phyloP scores from a whole-genome alignment of 2,329 filamentous ascomycete species.

The Cyclaneusma minus region DNA sequence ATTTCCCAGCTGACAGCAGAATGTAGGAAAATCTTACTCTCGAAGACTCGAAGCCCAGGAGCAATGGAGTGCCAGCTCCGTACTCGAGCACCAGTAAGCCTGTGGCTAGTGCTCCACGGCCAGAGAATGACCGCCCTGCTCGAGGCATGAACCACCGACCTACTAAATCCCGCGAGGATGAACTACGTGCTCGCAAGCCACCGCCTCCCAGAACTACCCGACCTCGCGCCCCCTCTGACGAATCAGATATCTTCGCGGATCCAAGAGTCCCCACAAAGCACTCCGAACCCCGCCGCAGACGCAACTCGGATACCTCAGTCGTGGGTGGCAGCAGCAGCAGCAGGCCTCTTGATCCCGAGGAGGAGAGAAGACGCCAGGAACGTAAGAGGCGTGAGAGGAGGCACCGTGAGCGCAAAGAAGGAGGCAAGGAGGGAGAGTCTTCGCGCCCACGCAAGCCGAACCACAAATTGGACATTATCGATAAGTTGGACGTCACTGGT shows the following conservation, averaged over 20 bases:
- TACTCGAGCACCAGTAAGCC: conserved; percentile 12
- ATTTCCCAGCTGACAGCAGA: conserved; percentile 15
- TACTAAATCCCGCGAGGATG: conserved; percentile 51
- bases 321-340: conserved; percentile 39
- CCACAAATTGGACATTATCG: conserved; percentile 66
- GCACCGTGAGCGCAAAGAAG: conserved; percentile 10
- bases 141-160: conserved; percentile 35
- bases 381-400: conserved; percentile 35
- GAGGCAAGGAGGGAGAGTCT: conserved; percentile 23
- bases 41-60: conserved; percentile 34
- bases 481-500: conserved; percentile 90
- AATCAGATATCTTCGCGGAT: conserved; percentile 20
- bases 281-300: conserved; percentile 39
- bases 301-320: conserved; percentile 70
- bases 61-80: conserved; percentile 14
- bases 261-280: conserved; percentile 20
- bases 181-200: conserved; percentile 32
- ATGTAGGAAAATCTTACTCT: conserved; percentile 51
- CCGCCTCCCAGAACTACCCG: conserved; percentile 19
- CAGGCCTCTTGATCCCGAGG: conserved; percentile 39
- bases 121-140: conserved; percentile 31
- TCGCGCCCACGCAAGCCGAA: conserved; percentile 17
- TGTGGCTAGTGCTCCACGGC: conserved; percentile 19
- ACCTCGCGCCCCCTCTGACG: conserved; percentile 8
- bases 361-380: conserved; percentile 42